Percentiles rank a stretch among this genome's conserved stretches.
phyloP scores from a whole-genome alignment of 345 rosid genomes.

The Linum lewisii region DNA sequence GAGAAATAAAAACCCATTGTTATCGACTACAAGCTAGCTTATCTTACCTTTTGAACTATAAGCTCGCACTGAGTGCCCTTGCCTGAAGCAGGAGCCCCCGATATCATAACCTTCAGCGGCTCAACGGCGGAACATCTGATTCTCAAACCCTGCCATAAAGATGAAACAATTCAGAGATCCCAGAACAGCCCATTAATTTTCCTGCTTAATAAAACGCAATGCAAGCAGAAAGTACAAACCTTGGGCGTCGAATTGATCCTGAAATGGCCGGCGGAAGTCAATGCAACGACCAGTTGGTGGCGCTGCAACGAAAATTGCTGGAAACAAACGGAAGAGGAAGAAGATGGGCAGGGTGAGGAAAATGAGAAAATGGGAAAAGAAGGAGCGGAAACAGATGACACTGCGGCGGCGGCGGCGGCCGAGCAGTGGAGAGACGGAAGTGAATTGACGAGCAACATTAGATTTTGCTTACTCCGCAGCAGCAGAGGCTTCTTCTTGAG shows the following conservation, averaged over 20 bases:
- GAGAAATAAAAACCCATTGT: too few species aligned
- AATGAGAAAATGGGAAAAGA: neutral
- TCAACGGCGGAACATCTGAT: constrained; percentile 41
- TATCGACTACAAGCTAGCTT: neutral
- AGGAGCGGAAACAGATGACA: neutral
- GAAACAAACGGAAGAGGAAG: constrained; percentile 19
- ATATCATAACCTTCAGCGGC: constrained; percentile 84
- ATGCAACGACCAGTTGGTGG: constrained; percentile 18
- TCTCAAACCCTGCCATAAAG: constrained; percentile 27
- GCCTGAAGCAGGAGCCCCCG: constrained; percentile 90
- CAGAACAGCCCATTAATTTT: neutral
- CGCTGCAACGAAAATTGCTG: constrained; percentile 12
- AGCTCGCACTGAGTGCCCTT: constrained; percentile 91
- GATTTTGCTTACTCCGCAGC: neutral
- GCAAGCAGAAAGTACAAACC: constrained; percentile 16
- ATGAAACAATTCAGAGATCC: neutral
- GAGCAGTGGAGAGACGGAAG: neutral
- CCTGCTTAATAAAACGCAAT: neutral
- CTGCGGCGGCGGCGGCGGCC: neutral
- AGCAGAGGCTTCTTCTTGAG: neutral
- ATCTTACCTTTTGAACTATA: constrained; percentile 56
- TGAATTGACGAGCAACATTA: neutral
- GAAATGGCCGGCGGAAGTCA: constrained; percentile 16
- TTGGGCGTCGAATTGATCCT: constrained; percentile 20
- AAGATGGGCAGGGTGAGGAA: neutral